Base-by-base conservation (phyloP, 2,329 filamentous ascomycete species). In the Apiospora kogelbergensis region DNA sequence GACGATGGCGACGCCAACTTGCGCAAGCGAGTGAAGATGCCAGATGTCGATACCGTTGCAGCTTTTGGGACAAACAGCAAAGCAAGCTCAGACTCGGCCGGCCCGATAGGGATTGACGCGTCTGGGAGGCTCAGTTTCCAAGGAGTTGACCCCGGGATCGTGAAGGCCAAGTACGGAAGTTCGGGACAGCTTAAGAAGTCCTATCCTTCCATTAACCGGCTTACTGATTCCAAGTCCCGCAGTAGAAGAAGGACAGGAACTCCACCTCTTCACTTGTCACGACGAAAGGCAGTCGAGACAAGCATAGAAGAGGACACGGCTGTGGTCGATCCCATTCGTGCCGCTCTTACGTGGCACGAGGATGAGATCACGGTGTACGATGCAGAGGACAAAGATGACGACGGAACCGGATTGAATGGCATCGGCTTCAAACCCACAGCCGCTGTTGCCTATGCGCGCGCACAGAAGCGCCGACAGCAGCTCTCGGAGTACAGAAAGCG, bases 301-400 rank as follows among this genome's bases (percentile, higher is more conserved):
- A 72, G 72, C 33, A 40, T 70, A 7, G 75, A 74, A 40, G 71
- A 71, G 20, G 78, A 81, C 10, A 77, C 80, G 10, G 81, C 80
- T 15, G 77, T 87, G 37, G 79, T 83, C 67, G 87, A 89, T 68
- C 86, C 87, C 0, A 75, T 89, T 11, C 83, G 88, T 44, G 88
- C 88, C 7, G 84, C 88, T 2, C 80, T 91, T 67, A 91, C 89
- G 1, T 91, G 89, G 89, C 88, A 89, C 73, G 88, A 90, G 72
- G 86, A 91, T 72, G 89, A 91, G 75, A 91, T 91, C 70, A 91
- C 89, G 1, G 83, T 90, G 37, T 89, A 91, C 76, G 86, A 90
- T 72, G 87, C 88, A 0, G 82, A 88, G 48, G 89, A 91, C 74
- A 84, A 86, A 71, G 89, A 91, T 71, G 89, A 91, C 74, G 89